A percentile compares a stretch with the other conserved stretches of the same genome.
Evolutionary conservation across 306 rosid species (phyloP).

Genomic region (Acacia acuminata): DNA sequence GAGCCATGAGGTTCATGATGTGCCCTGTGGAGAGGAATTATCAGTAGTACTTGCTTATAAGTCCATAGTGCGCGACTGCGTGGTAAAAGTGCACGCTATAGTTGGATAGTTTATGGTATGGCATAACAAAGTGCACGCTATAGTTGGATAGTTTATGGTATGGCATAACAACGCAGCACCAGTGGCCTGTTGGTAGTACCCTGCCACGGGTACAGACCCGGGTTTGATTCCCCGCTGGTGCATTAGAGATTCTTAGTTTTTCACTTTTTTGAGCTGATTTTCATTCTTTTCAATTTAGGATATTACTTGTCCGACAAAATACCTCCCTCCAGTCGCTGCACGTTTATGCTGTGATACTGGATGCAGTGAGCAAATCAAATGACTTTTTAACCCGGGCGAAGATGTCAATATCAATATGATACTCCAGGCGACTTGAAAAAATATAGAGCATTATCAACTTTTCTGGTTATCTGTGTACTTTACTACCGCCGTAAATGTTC

Average conservation of each 20-base stretch:
- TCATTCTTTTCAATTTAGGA: neutral
- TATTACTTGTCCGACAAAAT: neutral
- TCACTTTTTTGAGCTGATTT: too few species aligned
- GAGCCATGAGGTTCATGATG: neutral
- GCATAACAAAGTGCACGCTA: too few species aligned
- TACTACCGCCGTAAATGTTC: too few species aligned
- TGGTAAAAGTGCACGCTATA: too few species aligned
- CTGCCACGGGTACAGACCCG: conserved; percentile 49
- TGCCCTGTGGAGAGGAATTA: neutral
- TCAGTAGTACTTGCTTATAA: neutral
- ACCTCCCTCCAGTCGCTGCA: neutral
- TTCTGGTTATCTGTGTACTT: neutral
- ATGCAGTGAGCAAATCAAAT: neutral
- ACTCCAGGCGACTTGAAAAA: neutral
- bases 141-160: too few species aligned
- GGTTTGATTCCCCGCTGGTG: conserved; percentile 42
- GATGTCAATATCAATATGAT: neutral
- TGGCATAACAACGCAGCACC: neutral
- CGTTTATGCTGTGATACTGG: neutral
- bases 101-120: too few species aligned
- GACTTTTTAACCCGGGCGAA: too few species aligned
- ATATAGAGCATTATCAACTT: neutral
- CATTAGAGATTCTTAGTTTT: neutral
- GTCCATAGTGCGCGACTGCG: too few species aligned
- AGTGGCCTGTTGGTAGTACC: conserved; percentile 44